These are phyloP conservation scores for Tilletiopsis washingtonensis DNA, from an alignment of 1,284 basidiomycete genomes.

Conservation along the genomic window DNA sequence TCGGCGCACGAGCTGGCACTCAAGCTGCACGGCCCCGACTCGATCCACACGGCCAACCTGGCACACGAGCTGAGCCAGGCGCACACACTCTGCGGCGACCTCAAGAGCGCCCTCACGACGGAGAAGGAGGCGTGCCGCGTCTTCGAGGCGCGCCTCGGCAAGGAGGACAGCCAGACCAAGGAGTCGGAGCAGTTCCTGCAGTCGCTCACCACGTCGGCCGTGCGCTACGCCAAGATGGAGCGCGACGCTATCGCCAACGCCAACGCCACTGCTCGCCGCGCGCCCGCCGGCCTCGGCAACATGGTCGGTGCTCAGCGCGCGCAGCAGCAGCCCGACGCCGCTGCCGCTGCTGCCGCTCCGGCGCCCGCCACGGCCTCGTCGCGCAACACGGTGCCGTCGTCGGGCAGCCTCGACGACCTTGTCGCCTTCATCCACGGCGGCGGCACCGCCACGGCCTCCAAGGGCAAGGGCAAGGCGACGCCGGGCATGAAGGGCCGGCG, in stretches of 20 bases:
- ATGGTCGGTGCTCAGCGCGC: background rate
- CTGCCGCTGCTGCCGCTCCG: slow-evolving; percentile 6
- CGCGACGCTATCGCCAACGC: too few relatives aligned
- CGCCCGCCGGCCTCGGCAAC: background rate
- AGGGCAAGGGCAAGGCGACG: slow-evolving; percentile 18
- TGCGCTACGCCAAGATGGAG: slow-evolving; percentile 40
- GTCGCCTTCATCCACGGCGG: slow-evolving; percentile 41
- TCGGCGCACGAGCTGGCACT: slow-evolving; percentile 34
- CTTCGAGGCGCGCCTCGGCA: slow-evolving; percentile 40
- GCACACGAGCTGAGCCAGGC: slow-evolving; percentile 45
- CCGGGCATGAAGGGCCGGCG: background rate
- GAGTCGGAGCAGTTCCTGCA: slow-evolving; percentile 41
- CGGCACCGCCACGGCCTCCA: slow-evolving; percentile 9
- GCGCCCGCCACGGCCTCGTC: background rate
- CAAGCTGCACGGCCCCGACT: slow-evolving; percentile 34
- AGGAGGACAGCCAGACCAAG: slow-evolving; percentile 43
- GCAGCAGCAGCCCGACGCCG: slow-evolving; percentile 3
- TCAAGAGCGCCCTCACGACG: slow-evolving; percentile 37
- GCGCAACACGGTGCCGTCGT: slow-evolving; percentile 1
- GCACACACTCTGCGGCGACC: slow-evolving; percentile 36
- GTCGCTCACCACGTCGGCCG: slow-evolving; percentile 38
- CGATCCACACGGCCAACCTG: slow-evolving; percentile 43
- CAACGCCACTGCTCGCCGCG: too few relatives aligned
- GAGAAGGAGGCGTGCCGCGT: slow-evolving; percentile 43
- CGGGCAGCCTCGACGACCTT: slow-evolving; percentile 36